Conservation (phyloP, 1,284 basidiomycete species). For the Laetiporus sulphureus region DNA sequence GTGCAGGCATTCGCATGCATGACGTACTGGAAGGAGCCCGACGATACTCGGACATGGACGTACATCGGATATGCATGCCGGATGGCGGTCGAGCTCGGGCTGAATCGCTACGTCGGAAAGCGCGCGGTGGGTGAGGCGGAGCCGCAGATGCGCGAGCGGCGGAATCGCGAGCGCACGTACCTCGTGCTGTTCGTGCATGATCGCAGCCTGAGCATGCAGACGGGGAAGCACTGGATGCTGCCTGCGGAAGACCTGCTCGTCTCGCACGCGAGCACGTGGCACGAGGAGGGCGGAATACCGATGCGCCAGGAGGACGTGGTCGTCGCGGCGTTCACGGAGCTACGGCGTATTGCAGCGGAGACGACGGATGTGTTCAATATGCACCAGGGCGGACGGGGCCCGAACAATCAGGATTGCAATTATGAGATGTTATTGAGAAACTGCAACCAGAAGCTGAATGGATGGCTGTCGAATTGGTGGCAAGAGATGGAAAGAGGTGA, state of each 20-base stretch:
- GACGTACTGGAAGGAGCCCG: constrained; percentile 83
- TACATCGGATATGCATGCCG: constrained; percentile 84
- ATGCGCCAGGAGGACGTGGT: constrained; percentile 75
- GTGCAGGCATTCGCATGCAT: constrained; percentile 80
- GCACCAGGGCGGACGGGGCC: constrained; percentile 38
- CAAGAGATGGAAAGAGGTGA: constrained; percentile 63
- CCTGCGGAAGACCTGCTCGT: constrained; percentile 75
- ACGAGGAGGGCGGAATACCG: constrained; percentile 46
- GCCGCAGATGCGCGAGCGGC: constrained; percentile 60
- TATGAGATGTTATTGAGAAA: constrained; percentile 63
- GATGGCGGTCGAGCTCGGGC: constrained; percentile 75
- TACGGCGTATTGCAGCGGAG: constrained; percentile 72
- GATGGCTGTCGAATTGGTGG: constrained; percentile 66
- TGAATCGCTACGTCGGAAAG: constrained; percentile 58
- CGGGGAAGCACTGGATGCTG: constrained; percentile 79
- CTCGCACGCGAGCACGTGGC: constrained; percentile 60
- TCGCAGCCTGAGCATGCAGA: constrained; percentile 76
- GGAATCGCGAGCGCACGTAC: constrained; percentile 78
- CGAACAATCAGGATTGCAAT: constrained; percentile 52
- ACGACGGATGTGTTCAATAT: constrained; percentile 68
- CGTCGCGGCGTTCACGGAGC: constrained; percentile 64
- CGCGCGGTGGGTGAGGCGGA: constrained; percentile 54
- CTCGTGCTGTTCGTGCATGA: constrained; percentile 80
- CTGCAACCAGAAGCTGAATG: constrained; percentile 62
- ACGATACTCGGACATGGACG: constrained; percentile 76